Conservation (phyloP, 2,329 filamentous ascomycete species). For the Fusarium sp. region DNA sequence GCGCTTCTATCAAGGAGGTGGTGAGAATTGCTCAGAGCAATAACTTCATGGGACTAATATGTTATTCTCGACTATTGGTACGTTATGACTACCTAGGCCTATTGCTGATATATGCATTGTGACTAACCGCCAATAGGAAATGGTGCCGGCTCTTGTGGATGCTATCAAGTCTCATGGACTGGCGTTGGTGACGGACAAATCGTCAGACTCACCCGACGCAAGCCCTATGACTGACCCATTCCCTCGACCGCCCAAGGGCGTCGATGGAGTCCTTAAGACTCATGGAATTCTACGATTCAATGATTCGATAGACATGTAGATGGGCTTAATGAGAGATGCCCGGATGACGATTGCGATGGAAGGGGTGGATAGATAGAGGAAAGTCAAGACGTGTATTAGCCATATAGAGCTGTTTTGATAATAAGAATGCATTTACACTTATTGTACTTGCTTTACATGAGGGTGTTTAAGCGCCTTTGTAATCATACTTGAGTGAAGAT, state of each 20-base stretch:
- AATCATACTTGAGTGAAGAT: constrained; percentile 71
- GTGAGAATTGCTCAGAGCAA: constrained; percentile 94
- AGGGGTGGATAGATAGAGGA: constrained; percentile 36
- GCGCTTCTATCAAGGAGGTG: constrained; percentile 92
- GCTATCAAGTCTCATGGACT: constrained; percentile 95
- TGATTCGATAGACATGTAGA: constrained; percentile 82
- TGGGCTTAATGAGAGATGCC: constrained; percentile 42
- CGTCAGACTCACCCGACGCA: constrained; percentile 65
- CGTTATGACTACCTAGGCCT: constrained; percentile 50
- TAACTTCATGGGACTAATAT: constrained; percentile 98
- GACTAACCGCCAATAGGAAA: constrained; percentile 69
- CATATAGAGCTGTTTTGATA: constrained; percentile 24
- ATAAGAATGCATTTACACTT: constrained; percentile 3
- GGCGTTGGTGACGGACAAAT: constrained; percentile 90
- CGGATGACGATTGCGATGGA: constrained; percentile 30
- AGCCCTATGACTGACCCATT: constrained; percentile 63
- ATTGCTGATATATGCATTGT: background rate
- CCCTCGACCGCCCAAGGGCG: constrained; percentile 77
- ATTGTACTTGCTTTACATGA: background rate
- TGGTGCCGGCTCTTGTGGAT: constrained; percentile 91
- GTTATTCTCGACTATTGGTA: constrained; percentile 87
- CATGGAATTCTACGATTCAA: constrained; percentile 94
- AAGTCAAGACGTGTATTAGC: constrained; percentile 7
- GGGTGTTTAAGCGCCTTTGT: constrained; percentile 70
- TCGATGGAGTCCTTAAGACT: constrained; percentile 87